Conservation (phyloP, 1,139 yeast genomes). For the Diutina scorzettiae region DNA sequence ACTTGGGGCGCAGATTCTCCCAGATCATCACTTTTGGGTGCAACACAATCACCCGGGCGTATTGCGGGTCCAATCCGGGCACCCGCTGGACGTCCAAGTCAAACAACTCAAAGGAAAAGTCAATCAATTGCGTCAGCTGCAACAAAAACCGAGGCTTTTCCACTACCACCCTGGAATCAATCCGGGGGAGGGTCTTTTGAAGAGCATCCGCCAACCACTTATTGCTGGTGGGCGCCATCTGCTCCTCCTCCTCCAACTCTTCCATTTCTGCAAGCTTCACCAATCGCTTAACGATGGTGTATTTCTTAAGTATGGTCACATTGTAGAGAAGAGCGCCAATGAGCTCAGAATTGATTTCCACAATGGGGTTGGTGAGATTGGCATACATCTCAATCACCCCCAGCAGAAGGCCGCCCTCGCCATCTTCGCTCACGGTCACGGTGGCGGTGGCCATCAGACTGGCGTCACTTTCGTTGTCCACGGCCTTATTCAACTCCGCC, state of each 20-base stretch:
- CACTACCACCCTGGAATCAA: conserved; percentile 7
- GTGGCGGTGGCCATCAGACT: neutral
- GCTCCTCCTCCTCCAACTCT: conserved; percentile 9
- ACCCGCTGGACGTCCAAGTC: conserved; percentile 24
- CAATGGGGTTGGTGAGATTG: conserved; percentile 36
- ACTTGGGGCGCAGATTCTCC: conserved; percentile 12
- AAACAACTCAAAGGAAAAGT: conserved; percentile 27
- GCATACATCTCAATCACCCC: conserved; percentile 27
- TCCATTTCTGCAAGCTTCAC: conserved; percentile 14
- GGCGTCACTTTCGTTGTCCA: neutral
- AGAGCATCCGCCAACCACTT: conserved; percentile 9
- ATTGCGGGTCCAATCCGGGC: conserved; percentile 23
- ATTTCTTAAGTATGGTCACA: neutral
- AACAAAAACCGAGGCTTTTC: conserved; percentile 2
- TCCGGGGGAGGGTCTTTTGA: neutral
- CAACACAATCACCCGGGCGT: conserved; percentile 23
- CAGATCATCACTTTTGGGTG: conserved; percentile 23
- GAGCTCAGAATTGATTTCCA: conserved; percentile 37
- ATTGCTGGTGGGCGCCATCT: conserved; percentile 10
- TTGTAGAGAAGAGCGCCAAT: conserved; percentile 29
- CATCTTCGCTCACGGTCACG: conserved; percentile 28
- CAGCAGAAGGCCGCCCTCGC: conserved; percentile 22
- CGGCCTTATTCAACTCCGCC: neutral
- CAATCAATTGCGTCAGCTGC: conserved; percentile 10
- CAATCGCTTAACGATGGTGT: conserved; percentile 22